A percentile compares a stretch with the other conserved stretches of the same genome.
phyloP scores from a whole-genome alignment of 192 early-diverging fungal species.

The Haplosporangium gracile region DNA sequence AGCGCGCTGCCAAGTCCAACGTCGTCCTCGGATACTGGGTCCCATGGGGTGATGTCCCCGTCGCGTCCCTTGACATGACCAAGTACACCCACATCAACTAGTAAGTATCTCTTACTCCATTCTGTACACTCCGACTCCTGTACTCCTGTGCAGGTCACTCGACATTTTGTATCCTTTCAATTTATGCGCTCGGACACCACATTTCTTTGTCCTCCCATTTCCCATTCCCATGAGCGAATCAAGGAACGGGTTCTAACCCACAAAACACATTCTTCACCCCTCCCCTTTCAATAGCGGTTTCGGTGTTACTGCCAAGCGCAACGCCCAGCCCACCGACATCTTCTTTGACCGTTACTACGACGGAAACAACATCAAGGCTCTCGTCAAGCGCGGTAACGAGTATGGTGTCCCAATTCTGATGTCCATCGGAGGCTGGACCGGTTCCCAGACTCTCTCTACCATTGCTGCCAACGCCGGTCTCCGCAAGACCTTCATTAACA shows the following conservation, averaged over 20 bases:
- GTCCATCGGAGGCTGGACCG: slow-evolving; percentile 83
- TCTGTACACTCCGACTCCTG: not conserved
- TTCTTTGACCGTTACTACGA: slow-evolving; percentile 53
- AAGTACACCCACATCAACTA: slow-evolving; percentile 59
- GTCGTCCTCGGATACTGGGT: slow-evolving; percentile 57
- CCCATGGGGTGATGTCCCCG: slow-evolving; percentile 56
- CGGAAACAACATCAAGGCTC: slow-evolving; percentile 44
- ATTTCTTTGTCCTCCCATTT: slow-evolving; percentile 1
- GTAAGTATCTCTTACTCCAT: slow-evolving; percentile 17
- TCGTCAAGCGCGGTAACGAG: slow-evolving; percentile 47
- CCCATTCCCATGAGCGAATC: slow-evolving; percentile 5
- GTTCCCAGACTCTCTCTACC: slow-evolving; percentile 72
- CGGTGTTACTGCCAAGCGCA: slow-evolving; percentile 51
- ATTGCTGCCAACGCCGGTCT: slow-evolving; percentile 64
- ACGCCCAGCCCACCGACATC: slow-evolving; percentile 33
- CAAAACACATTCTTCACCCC: not conserved
- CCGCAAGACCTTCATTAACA: slow-evolving; percentile 69
- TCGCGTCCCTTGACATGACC: slow-evolving; percentile 54
- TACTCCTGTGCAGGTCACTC: not conserved
- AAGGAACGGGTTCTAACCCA: not conserved
- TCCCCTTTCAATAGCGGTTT: slow-evolving; percentile 26
- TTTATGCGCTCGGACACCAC: not conserved
- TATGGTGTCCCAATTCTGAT: slow-evolving; percentile 61
- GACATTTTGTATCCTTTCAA: not conserved
- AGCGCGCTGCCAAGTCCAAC: slow-evolving; percentile 46